Evolutionary conservation across 768 basidiomycete genomes (phyloP).

Genomic region (Termitomyces sp.): DNA sequence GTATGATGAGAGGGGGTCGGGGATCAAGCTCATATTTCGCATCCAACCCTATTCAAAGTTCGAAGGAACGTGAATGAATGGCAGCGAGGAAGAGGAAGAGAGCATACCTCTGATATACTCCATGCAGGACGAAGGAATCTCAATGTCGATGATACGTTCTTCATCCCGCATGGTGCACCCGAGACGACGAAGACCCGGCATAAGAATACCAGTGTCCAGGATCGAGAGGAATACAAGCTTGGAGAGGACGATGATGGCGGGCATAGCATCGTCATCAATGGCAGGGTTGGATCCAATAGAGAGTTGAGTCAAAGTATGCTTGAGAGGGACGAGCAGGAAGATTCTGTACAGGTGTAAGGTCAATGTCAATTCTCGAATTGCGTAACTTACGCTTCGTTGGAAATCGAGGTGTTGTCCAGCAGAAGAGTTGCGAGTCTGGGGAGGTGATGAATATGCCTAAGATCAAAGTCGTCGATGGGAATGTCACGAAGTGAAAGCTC

Average conservation of each 20-base stretch:
- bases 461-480: conserved; percentile 42
- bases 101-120: conserved; percentile 49
- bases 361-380: neutral
- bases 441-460: conserved; percentile 51
- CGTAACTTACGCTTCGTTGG: conserved; percentile 55
- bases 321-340: conserved; percentile 55
- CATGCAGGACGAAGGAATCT: conserved; percentile 52
- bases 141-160: conserved; percentile 42
- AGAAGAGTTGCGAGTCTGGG: conserved; percentile 44
- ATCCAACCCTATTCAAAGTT: conserved; percentile 35
- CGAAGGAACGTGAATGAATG: neutral
- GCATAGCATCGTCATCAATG: conserved; percentile 55
- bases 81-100: neutral
- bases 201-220: conserved; percentile 49
- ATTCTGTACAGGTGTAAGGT: conserved; percentile 32
- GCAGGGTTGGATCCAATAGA: conserved; percentile 48
- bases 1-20: conserved; percentile 45
- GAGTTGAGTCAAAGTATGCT: conserved; percentile 48
- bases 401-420: conserved; percentile 51
- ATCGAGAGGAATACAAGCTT: conserved; percentile 50
- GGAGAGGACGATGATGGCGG: conserved; percentile 47
- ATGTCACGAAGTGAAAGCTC: conserved; percentile 49
- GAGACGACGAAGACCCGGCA: conserved; percentile 55
- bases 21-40: conserved; percentile 45
- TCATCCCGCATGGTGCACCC: conserved; percentile 25